Percentiles rank a stretch among this genome's conserved stretches.
Conservation (phyloP, 345 rosid genomes). For the Populus alba region DNA sequence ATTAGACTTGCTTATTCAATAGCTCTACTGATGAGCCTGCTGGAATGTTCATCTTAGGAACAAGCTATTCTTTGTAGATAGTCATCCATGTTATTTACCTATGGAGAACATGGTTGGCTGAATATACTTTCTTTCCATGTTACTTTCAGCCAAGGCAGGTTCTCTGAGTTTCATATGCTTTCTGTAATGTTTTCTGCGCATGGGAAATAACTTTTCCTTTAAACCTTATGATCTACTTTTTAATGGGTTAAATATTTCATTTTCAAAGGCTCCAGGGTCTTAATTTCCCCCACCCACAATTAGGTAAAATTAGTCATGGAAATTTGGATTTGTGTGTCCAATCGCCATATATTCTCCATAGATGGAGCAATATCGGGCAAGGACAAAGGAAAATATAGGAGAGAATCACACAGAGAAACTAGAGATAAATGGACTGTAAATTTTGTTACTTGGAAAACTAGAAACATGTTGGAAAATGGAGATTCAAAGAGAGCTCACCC, state of each 20-base stretch:
- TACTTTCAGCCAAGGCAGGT: too few relatives aligned
- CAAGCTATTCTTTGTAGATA: too few relatives aligned
- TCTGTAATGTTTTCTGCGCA: neutral
- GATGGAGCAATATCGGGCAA: neutral
- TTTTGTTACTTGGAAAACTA: slow-evolving; percentile 21
- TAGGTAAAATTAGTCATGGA: neutral
- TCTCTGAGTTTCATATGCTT: too few relatives aligned
- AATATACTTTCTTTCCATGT: too few relatives aligned
- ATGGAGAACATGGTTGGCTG: too few relatives aligned
- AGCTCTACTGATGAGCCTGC: too few relatives aligned
- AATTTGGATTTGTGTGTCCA: neutral
- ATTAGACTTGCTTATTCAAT: too few relatives aligned
- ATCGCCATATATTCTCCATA: neutral
- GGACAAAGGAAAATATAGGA: neutral
- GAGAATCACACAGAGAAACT: neutral
- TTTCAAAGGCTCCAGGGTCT: neutral
- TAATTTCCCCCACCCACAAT: neutral
- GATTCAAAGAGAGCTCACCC: slow-evolving; percentile 8
- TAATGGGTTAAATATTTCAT: neutral
- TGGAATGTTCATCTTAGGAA: too few relatives aligned
- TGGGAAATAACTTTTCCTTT: neutral
- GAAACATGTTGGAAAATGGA: slow-evolving; percentile 31
- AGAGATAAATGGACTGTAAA: slow-evolving; percentile 10
- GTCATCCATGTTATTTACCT: too few relatives aligned
- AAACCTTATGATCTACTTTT: neutral